These are phyloP conservation scores for Sarocladium strictum DNA, from an alignment of 2,329 filamentous ascomycete genomes.

Conservation along the genomic window DNA sequence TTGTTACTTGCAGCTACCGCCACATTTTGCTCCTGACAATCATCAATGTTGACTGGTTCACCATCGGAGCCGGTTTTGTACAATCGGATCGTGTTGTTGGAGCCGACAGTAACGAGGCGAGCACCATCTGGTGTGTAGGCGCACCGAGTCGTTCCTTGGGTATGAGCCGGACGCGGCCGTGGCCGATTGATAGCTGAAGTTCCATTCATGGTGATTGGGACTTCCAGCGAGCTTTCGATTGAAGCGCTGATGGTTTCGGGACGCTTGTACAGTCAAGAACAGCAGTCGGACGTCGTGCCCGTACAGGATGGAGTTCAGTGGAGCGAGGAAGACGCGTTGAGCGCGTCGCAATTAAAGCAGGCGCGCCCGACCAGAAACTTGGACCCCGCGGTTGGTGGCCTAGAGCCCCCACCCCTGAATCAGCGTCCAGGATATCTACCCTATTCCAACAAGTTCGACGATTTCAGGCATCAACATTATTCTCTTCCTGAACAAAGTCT, in stretches of 20 bases:
- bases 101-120: conserved; percentile 83
- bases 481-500: not conserved
- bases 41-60: conserved; percentile 87
- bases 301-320: not conserved
- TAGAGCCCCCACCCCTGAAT: not conserved
- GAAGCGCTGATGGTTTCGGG: not conserved
- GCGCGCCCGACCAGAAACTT: conserved; percentile 11
- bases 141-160: conserved; percentile 78
- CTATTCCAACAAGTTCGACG: conserved; percentile 5
- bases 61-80: conserved; percentile 89
- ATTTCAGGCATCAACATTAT: not conserved
- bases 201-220: conserved; percentile 28
- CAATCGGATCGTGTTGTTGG: conserved; percentile 88
- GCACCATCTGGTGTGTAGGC: conserved; percentile 85
- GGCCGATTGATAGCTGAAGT: conserved; percentile 31
- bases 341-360: conserved; percentile 34
- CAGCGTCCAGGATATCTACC: conserved; percentile 9
- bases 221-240: not conserved
- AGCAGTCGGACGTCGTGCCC: not conserved
- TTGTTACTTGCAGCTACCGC: conserved; percentile 70
- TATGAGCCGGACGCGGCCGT: conserved; percentile 66
- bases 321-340: conserved; percentile 11
- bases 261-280: conserved; percentile 6
- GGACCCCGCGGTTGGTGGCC: conserved; percentile 21
- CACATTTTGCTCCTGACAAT: conserved; percentile 80